These are phyloP conservation scores for Reticulascus tulasneorum DNA, from an alignment of 2,329 filamentous ascomycete genomes.

Conservation along the genomic window DNA sequence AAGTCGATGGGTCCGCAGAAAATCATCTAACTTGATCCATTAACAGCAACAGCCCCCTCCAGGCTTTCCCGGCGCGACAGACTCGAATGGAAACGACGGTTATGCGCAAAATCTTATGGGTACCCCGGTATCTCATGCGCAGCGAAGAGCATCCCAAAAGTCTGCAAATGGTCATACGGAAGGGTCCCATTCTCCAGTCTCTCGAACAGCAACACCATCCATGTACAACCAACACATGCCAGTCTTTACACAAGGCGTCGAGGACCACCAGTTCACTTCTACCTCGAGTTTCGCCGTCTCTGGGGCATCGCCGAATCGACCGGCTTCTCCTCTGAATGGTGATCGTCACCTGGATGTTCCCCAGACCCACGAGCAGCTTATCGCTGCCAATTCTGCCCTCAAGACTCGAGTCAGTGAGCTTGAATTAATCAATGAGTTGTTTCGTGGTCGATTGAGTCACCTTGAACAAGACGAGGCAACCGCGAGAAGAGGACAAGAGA, in stretches of 20 bases:
- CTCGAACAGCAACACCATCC: constrained; percentile 72
- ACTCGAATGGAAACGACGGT: constrained; percentile 59
- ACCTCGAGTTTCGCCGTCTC: constrained; percentile 46
- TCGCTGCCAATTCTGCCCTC: constrained; percentile 77
- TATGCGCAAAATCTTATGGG: constrained; percentile 46
- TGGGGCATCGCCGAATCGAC: constrained; percentile 50
- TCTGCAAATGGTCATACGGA: constrained; percentile 68
- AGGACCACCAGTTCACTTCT: constrained; percentile 65
- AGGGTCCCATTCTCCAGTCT: constrained; percentile 73
- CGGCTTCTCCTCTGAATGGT: constrained; percentile 46
- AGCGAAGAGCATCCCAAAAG: constrained; percentile 65
- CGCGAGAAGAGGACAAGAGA: constrained; percentile 57
- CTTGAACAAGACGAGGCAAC: constrained; percentile 73
- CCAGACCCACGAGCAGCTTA: constrained; percentile 74
- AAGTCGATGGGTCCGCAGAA: not conserved
- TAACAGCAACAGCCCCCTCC: constrained; percentile 32
- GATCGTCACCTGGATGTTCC: constrained; percentile 66
- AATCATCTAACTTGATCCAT: constrained; percentile 15
- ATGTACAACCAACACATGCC: constrained; percentile 72
- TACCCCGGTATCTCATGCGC: constrained; percentile 49
- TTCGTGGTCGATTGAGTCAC: constrained; percentile 71
- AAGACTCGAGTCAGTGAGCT: constrained; percentile 94
- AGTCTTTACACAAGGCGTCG: constrained; percentile 76
- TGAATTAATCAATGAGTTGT: constrained; percentile 88
- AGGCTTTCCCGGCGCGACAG: constrained; percentile 33